These are phyloP conservation scores for Diatrype stigma DNA, from an alignment of 2,329 filamentous ascomycete species.

Conservation along the genomic window DNA sequence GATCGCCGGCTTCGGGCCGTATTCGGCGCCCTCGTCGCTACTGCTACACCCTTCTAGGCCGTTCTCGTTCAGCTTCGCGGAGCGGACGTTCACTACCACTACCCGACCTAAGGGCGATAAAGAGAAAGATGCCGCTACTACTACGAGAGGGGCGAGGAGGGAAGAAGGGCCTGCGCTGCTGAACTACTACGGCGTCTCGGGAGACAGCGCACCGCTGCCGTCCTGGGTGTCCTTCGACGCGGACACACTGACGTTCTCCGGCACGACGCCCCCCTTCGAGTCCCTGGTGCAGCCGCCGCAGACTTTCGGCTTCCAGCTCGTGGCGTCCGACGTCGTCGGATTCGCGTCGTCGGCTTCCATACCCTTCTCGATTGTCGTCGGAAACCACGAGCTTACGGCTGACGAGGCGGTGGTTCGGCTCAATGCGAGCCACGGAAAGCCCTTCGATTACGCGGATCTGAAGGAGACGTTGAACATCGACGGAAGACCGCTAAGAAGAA, in stretches of 20 bases:
- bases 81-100: slow-evolving; percentile 65
- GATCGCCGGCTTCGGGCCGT: slow-evolving; percentile 53
- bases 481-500: slow-evolving; percentile 40
- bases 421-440: slow-evolving; percentile 50
- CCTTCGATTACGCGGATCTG: slow-evolving; percentile 51
- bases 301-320: slow-evolving; percentile 65
- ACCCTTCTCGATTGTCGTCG: slow-evolving; percentile 68
- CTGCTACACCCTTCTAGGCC: slow-evolving; percentile 48
- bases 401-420: slow-evolving; percentile 52
- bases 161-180: slow-evolving; percentile 40
- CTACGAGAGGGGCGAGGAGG: background rate
- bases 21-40: slow-evolving; percentile 57
- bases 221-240: slow-evolving; percentile 79
- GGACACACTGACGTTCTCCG: slow-evolving; percentile 61
- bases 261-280: slow-evolving; percentile 62
- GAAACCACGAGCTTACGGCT: slow-evolving; percentile 65
- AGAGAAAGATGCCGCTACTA: too few species aligned
- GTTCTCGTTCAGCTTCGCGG: slow-evolving; percentile 51
- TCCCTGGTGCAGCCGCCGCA: slow-evolving; percentile 65
- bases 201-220: slow-evolving; percentile 76
- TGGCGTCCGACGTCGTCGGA: slow-evolving; percentile 75
- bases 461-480: slow-evolving; percentile 53
- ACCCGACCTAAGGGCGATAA: slow-evolving; percentile 40
- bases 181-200: slow-evolving; percentile 73
- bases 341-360: slow-evolving; percentile 66